These are phyloP conservation scores for Aspergillus luchuensis DNA, from an alignment of 2,329 filamentous ascomycete genomes.

Conservation along the genomic window DNA sequence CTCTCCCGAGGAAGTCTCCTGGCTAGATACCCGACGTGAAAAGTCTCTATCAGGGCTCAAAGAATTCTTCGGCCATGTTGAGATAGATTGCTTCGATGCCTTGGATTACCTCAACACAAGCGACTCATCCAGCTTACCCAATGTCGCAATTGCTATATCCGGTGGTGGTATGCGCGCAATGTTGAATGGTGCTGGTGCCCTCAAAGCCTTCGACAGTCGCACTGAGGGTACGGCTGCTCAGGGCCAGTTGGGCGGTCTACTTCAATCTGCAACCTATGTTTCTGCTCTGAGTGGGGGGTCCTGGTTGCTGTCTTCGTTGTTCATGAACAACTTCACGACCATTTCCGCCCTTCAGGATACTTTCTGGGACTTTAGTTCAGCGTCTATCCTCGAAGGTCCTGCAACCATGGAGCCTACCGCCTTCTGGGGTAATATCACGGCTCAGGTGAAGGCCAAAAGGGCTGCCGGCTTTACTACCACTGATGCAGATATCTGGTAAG, in stretches of 20 bases:
- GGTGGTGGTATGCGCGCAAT: slow-evolving; percentile 88
- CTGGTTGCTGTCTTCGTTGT: slow-evolving; percentile 84
- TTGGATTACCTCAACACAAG: neutral
- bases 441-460: neutral
- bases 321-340: slow-evolving; percentile 75
- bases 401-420: neutral
- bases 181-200: slow-evolving; percentile 79
- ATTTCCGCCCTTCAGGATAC: slow-evolving; percentile 47
- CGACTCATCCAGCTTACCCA: slow-evolving; percentile 51
- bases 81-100: neutral
- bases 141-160: slow-evolving; percentile 76
- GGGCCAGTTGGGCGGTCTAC: slow-evolving; percentile 76
- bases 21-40: neutral
- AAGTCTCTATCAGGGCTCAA: neutral
- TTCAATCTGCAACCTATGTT: slow-evolving; percentile 81
- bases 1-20: neutral
- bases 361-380: slow-evolving; percentile 3
- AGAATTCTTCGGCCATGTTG: slow-evolving; percentile 2
- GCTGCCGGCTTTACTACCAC: neutral
- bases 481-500: slow-evolving; percentile 3
- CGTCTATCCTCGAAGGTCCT: neutral
- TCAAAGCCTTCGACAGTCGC: slow-evolving; percentile 77
- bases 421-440: neutral
- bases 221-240: slow-evolving; percentile 61
- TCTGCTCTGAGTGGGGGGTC: slow-evolving; percentile 80